Base-by-base conservation (phyloP, 2,329 filamentous ascomycete genomes). In the Claviceps sp. region DNA sequence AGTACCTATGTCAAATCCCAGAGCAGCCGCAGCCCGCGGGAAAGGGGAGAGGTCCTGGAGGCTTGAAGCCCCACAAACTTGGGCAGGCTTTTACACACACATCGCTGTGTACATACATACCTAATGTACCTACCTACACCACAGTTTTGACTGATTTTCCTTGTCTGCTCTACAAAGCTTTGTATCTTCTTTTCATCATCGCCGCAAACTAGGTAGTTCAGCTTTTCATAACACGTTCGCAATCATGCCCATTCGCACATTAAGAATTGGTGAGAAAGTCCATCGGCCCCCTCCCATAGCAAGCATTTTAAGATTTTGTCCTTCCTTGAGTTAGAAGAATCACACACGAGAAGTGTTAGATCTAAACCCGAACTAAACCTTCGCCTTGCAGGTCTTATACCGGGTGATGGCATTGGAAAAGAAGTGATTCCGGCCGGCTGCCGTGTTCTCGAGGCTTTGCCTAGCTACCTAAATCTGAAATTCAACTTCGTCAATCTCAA, bases 351-450 rank as follows among this genome's bases (percentile, higher is more conserved):
- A 24, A 6, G 6, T 26, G 39, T 19, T 44, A 38, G 40, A 14
- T 19, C 26, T 3, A 10, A 48, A 2, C 24, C 13, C 37, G 24
- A 41, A 37, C 48, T 50, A 43, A 17, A n/a, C 16, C 24, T 8
- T 45, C n/a, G 16, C 24, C 8, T 37, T 7, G n/a, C 59, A 95
- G 90, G 90, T 68, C 87, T 97, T 63, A 97, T 98, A 67, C 87
- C 93, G 62, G 93, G 93, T 65, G 93, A 98, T 73, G 93, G 93
- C 71, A 98, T 98, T 72, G 93, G 93, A 72, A 88, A 88, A 67
- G 93, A 98, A 73, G 93, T 98, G 68, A 97, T 98, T 70, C 93
- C 93, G 59, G 87, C 93, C 51, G 93, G 91, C 50, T 87, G 89
- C 62, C 85, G 87, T 58, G 76, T 97, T 61, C 87, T 98, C 64